Evolutionary conservation across 2,329 filamentous ascomycete species (phyloP).

Genomic region (Venturiaceae sp.): DNA sequence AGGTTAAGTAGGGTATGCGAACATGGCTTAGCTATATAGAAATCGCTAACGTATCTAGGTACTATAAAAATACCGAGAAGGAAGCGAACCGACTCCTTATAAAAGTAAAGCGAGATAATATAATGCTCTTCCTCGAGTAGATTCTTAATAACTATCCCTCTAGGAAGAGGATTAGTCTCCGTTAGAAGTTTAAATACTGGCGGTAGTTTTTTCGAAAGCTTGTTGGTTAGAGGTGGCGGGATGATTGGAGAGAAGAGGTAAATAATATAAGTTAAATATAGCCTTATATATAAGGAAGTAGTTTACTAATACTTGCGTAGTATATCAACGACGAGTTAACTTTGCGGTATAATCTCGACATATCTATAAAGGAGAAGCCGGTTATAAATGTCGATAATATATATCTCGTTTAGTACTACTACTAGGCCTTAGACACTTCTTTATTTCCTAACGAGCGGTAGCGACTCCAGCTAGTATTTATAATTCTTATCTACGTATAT

Average conservation of each 20-base stretch:
- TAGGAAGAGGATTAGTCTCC: background rate
- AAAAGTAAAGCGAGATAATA: background rate
- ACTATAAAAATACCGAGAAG: background rate
- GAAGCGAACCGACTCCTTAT: background rate
- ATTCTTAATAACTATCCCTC: constrained; percentile 1
- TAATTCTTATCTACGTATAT: background rate
- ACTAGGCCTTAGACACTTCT: background rate
- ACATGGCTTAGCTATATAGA: background rate
- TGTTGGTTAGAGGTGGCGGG: background rate
- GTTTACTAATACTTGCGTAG: background rate
- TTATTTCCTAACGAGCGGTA: background rate
- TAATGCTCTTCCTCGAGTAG: background rate
- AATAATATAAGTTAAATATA: background rate
- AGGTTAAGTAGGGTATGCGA: background rate
- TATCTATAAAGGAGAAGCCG: background rate
- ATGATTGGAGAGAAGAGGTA: background rate
- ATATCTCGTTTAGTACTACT: background rate
- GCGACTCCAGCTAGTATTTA: background rate
- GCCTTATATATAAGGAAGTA: background rate
- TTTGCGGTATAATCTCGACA: background rate
- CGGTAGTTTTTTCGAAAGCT: background rate
- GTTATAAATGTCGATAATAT: background rate
- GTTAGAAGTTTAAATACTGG: background rate
- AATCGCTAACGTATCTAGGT: background rate
- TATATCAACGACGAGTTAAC: background rate